Evolutionary conservation across 208 protist genomes (phyloP).

Genomic region (Pavlovales sp.): DNA sequence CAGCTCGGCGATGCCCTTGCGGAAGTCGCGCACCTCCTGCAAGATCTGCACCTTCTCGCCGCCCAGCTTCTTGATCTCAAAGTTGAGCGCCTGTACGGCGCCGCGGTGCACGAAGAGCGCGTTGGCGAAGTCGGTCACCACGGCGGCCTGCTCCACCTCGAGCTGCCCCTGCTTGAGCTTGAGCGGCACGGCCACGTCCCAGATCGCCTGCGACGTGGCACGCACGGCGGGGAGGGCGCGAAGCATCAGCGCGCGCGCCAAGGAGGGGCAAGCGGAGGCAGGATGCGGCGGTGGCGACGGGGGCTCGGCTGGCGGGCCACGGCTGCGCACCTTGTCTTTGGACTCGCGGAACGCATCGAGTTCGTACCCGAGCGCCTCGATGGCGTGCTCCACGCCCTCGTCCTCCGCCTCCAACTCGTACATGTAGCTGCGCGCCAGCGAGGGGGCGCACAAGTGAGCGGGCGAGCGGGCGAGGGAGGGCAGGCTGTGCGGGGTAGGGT

Average conservation of each 20-base stretch:
- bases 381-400: background rate
- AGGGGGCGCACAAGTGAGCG: background rate
- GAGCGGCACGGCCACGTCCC: slow-evolving; percentile 70
- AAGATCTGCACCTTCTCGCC: slow-evolving; percentile 71
- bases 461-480: too few species aligned
- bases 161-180: slow-evolving; percentile 74
- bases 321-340: background rate
- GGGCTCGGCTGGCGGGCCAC: too few species aligned
- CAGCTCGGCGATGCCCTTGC: slow-evolving; percentile 71
- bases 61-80: slow-evolving; percentile 72
- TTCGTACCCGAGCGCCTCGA: background rate
- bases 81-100: slow-evolving; percentile 74
- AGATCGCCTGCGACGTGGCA: slow-evolving; percentile 56
- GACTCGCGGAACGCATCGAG: background rate
- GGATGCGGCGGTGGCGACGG: too few species aligned
- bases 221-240: slow-evolving; percentile 32
- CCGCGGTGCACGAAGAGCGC: slow-evolving; percentile 70
- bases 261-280: background rate
- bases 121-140: slow-evolving; percentile 71
- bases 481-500: too few species aligned
- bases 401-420: background rate
- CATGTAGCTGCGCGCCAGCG: background rate
- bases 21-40: slow-evolving; percentile 70
- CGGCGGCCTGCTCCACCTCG: slow-evolving; percentile 75
- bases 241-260: background rate